phyloP scores from a whole-genome alignment of 1,139 yeast species.

The Saccharomyces hybrid region DNA sequence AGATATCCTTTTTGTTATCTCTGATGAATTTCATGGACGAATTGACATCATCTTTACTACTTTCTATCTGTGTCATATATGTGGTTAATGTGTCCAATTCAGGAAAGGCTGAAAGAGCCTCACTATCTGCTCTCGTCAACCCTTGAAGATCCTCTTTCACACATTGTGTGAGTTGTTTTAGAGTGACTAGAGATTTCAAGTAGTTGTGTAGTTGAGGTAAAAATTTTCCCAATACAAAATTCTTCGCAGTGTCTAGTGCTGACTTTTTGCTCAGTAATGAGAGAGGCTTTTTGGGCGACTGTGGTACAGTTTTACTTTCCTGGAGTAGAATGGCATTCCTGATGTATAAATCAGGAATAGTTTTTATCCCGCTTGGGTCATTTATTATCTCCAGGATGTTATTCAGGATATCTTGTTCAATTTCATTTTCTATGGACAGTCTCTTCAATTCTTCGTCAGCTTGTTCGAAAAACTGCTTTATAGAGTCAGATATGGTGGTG shows the following conservation, averaged over 20 bases:
- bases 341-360: slow-evolving; percentile 35
- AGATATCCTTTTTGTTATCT: slow-evolving; percentile 19
- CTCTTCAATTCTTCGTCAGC: slow-evolving; percentile 31
- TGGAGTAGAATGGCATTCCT: slow-evolving; percentile 31
- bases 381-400: slow-evolving; percentile 28
- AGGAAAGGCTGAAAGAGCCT: background rate
- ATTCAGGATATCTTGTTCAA: slow-evolving; percentile 27
- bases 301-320: slow-evolving; percentile 24
- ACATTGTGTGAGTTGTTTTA: slow-evolving; percentile 15
- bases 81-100: background rate
- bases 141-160: slow-evolving; percentile 3
- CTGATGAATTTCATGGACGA: slow-evolving; percentile 17
- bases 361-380: slow-evolving; percentile 33
- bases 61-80: slow-evolving; percentile 5
- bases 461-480: slow-evolving; percentile 31
- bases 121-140: background rate
- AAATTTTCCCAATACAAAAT: slow-evolving; percentile 28
- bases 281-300: slow-evolving; percentile 29
- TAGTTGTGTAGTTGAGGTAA: slow-evolving; percentile 25
- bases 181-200: slow-evolving; percentile 16
- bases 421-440: slow-evolving; percentile 26
- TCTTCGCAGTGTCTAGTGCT: slow-evolving; percentile 27
- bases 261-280: slow-evolving; percentile 31
- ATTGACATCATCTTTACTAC: slow-evolving; percentile 11
- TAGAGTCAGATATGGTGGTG: slow-evolving; percentile 30